phyloP scores from a whole-genome alignment of 1,284 basidiomycete genomes.

The Salmacisia buchloeana region DNA sequence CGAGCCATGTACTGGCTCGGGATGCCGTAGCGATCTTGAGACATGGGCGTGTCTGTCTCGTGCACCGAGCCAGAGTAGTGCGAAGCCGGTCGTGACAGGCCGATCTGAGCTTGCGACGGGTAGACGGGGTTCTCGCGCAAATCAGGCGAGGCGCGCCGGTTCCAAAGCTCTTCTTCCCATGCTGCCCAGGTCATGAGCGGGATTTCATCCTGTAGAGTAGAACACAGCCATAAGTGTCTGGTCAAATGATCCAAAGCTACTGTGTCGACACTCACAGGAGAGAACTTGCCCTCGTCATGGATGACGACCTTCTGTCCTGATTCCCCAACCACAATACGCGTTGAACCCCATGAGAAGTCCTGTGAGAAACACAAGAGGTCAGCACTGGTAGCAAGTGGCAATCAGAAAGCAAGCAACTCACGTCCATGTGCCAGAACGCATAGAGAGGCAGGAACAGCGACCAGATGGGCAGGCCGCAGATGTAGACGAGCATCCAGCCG shows the following conservation, averaged over 20 bases:
- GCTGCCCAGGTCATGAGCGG: conserved; percentile 95
- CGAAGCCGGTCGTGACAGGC: background rate
- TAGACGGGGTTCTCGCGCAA: conserved; percentile 1
- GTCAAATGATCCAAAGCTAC: background rate
- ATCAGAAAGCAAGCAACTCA: conserved; percentile 1
- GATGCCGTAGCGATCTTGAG: background rate
- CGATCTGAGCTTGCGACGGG: background rate
- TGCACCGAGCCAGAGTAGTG: background rate
- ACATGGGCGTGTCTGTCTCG: background rate
- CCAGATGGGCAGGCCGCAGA: conserved; percentile 77
- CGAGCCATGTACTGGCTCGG: background rate
- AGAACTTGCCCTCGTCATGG: conserved; percentile 95
- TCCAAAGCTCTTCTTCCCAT: conserved; percentile 78
- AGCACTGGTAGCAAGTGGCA: background rate
- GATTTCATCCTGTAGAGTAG: conserved; percentile 56
- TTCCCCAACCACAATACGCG: conserved; percentile 88
- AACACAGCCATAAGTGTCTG: background rate
- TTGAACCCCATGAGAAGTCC: conserved; percentile 90
- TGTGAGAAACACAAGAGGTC: background rate
- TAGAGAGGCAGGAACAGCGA: conserved; percentile 90
- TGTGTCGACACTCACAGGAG: conserved; percentile 58
- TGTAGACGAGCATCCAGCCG: conserved; percentile 44
- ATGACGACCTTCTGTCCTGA: conserved; percentile 76
- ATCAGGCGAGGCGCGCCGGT: conserved; percentile 14
- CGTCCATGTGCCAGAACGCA: conserved; percentile 98